Evolutionary conservation across 768 basidiomycete species (phyloP).

Genomic region (Cyclocybe aegerita): DNA sequence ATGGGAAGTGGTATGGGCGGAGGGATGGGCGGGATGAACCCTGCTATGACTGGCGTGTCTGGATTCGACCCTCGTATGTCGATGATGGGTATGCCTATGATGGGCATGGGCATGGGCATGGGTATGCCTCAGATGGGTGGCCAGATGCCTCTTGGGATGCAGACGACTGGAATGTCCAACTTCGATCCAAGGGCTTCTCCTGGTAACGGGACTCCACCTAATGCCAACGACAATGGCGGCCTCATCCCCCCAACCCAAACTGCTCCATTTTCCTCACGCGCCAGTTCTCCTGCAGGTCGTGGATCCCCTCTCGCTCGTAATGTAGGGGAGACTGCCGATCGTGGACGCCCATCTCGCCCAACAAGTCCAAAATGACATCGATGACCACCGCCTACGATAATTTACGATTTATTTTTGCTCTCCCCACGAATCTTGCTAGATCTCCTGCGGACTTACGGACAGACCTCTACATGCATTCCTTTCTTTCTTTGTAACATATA

Average conservation of each 20-base stretch:
- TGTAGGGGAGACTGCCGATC: constrained; percentile 14
- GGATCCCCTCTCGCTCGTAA: constrained; percentile 51
- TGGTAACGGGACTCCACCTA: constrained; percentile 20
- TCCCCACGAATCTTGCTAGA: constrained; percentile 5
- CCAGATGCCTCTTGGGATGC: constrained; percentile 45
- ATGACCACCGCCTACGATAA: constrained; percentile 1
- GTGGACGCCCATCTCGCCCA: constrained; percentile 22
- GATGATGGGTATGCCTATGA: constrained; percentile 70
- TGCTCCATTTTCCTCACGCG: constrained; percentile 41
- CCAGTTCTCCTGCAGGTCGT: constrained; percentile 50
- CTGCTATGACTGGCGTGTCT: constrained; percentile 25
- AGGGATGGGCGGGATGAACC: constrained; percentile 18
- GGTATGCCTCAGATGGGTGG: constrained; percentile 18
- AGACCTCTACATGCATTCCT: too few relatives aligned
- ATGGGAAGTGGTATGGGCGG: constrained; percentile 36
- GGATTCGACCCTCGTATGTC: constrained; percentile 77
- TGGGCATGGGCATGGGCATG: constrained; percentile 33
- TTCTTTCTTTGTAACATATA: too few relatives aligned
- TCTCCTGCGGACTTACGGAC: neutral
- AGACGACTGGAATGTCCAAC: constrained; percentile 61
- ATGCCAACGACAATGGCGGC: constrained; percentile 29
- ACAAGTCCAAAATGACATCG: constrained; percentile 24
- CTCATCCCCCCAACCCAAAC: constrained; percentile 35
- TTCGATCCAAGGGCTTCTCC: constrained; percentile 62
- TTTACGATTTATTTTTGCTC: constrained; percentile 7